Base-by-base conservation (phyloP, 2,329 filamentous ascomycete genomes). In the Colletotrichum somersetense region DNA sequence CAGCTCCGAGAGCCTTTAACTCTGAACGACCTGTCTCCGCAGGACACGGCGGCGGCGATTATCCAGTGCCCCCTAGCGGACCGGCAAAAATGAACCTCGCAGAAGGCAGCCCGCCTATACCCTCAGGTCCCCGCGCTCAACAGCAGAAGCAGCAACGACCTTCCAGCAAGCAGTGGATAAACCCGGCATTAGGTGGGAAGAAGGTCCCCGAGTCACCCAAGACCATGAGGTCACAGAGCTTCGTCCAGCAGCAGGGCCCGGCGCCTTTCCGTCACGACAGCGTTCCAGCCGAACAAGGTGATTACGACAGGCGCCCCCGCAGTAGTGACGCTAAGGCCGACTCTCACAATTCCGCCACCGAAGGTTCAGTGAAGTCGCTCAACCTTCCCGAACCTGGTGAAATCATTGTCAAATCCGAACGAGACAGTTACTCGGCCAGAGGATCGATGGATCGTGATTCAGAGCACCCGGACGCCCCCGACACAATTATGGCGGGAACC, bases 91-190 rank as follows among this genome's bases (percentile, higher is more conserved):
- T 82, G n/a, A 74, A 76, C n/a, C 77, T 81, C 23, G 72, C 79
- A 12, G 83, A 87, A 53, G 84, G 85, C 30, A 84, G 83, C 67
- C 83, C 84, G 11, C 78, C 84, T 8, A 87, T 89, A 59, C 87
- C 88, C 3, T 82, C 87, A 3, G 88, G 87, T 12, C 88, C 88
- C 44, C 85, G 88, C 46, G 85, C 85, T 20, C 87, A 88, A 71
- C 86, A 85, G 69, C 82, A 83, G 59, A 82, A 83, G 57, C 83
- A 75, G 30, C 80, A 82, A 71, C 84, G 87, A 8, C 84, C 86
- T 20, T 87, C 87, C 0, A 89, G 87, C 77, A 89, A 89, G 75
- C 88, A 89, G 78, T 90, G 88, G 88, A 87, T 88, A 69, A 89
- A 89, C 62, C 86, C 87, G 4, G 85, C 83, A 38, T 75, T 87